Conservation (phyloP, 768 basidiomycete species). For the Pholiota molesta region DNA sequence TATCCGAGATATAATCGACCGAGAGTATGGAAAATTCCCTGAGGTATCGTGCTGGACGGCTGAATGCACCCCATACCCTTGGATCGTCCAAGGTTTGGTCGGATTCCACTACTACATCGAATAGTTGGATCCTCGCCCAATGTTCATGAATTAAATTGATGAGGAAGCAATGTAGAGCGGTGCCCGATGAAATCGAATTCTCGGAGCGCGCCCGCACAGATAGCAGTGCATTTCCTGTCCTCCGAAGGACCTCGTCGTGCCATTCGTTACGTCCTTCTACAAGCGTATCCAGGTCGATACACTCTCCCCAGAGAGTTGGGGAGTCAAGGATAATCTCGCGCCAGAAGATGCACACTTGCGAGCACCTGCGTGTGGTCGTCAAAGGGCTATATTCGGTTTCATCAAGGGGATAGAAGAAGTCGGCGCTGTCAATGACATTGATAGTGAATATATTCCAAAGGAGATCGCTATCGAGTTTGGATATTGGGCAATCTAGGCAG, state of each 20-base stretch:
- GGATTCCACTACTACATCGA: neutral
- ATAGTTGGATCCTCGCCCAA: neutral
- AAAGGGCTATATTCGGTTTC: neutral
- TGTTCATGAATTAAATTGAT: neutral
- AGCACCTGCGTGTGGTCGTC: neutral
- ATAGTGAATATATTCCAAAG: neutral
- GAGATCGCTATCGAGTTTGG: neutral
- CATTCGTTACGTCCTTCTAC: neutral
- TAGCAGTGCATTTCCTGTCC: neutral
- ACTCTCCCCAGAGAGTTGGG: neutral
- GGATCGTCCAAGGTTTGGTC: neutral
- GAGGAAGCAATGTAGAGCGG: neutral
- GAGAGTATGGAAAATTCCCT: neutral
- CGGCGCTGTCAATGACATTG: neutral
- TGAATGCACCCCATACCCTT: neutral
- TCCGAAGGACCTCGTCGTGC: neutral
- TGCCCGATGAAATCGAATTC: neutral
- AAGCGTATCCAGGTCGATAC: neutral
- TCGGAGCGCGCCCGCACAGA: neutral
- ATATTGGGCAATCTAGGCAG: too few species aligned
- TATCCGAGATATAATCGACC: neutral
- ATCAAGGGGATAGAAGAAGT: neutral
- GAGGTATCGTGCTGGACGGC: neutral
- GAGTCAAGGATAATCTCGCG: neutral
- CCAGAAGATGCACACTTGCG: conserved; percentile 1